These are phyloP conservation scores for Phytopythium mirpurense DNA, from an alignment of 352 stramenopile species.

Conservation along the genomic window DNA sequence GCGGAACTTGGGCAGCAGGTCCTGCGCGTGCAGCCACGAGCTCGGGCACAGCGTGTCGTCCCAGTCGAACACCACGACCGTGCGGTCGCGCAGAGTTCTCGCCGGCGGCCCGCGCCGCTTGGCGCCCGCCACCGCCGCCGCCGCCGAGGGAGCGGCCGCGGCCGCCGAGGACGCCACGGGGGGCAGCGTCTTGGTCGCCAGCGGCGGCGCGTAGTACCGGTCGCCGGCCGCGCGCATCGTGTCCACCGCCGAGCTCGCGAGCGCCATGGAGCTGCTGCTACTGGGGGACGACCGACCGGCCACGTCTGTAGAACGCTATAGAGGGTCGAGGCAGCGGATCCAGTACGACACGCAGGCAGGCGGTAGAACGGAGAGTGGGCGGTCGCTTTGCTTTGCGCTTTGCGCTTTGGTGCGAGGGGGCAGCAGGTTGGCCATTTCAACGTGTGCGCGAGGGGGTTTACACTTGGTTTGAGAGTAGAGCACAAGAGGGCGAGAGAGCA, in stretches of 20 bases:
- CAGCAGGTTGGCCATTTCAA: background rate
- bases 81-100: conserved; percentile 57
- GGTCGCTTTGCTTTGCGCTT: too few species aligned
- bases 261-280: conserved; percentile 30
- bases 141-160: background rate
- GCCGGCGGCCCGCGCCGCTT: conserved; percentile 13
- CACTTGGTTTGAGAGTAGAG: background rate
- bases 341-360: too few species aligned
- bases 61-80: conserved; percentile 86
- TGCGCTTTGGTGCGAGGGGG: too few species aligned
- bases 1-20: conserved; percentile 75
- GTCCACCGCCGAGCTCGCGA: conserved; percentile 37
- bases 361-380: conserved; percentile 1
- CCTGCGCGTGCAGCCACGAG: conserved; percentile 77
- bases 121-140: conserved; percentile 1
- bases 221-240: conserved; percentile 22
- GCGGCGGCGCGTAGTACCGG: conserved; percentile 9
- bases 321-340: background rate
- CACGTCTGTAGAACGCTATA: background rate
- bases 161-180: background rate
- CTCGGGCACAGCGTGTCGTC: conserved; percentile 86
- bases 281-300: background rate
- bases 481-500: conserved; percentile 4
- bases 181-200: conserved; percentile 11
- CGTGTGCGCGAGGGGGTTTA: background rate